Evolutionary conservation across 208 protist species (phyloP), one percentile per base, ranked within the genome.

Genomic region (Acanthamoeba rhysodes): DNA sequence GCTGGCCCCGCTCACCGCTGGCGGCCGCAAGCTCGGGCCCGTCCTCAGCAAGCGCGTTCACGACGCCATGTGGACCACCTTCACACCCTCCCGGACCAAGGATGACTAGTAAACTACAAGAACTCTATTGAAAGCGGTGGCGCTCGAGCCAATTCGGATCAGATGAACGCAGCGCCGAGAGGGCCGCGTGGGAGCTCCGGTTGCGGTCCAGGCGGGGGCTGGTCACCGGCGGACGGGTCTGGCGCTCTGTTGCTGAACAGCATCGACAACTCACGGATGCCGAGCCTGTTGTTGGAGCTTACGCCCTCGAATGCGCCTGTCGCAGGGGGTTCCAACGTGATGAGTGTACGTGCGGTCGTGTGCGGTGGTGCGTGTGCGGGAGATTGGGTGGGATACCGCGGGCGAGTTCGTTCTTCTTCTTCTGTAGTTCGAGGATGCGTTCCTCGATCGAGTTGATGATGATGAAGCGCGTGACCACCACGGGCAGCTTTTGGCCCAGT

Each of bases 11-110:
- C 50, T 91, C 57, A 91, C 50, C 16, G 50, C 29, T 27, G 48
- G 55, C 4, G 84, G 84, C 16, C 84, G 84, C 59, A 91, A 70
- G 84, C 59, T 91, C 12, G 84, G 84, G 2, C 34, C 84, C 5
- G 41, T 41, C 55, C 84, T 91, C 50, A 91, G 84, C 84, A 91
- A 64, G 20, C 84, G 84, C 84, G 62, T 91, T n/a, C 41, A 72
- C 41, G 76, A 85, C 16, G n/a, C 27, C 27, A 50, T 85, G 76
- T 85, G 76, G 76, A 20, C 68, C 66, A 72, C 55, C 16, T 6
- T 22, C 55, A 24, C 55, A 62, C 20, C 55, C 55, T 62, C 55
- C 2, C 37, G 37, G 37, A 41, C 37, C 37, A 41, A 41, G 37
- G 37, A 41, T 41, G 37, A 41, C 37, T 41, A 41, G 37, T 41